Percentiles rank a stretch among this genome's conserved stretches.
These are phyloP conservation scores for Eudorina sp. DNA, from an alignment of 139 green algal genomes.

Conservation along the genomic window DNA sequence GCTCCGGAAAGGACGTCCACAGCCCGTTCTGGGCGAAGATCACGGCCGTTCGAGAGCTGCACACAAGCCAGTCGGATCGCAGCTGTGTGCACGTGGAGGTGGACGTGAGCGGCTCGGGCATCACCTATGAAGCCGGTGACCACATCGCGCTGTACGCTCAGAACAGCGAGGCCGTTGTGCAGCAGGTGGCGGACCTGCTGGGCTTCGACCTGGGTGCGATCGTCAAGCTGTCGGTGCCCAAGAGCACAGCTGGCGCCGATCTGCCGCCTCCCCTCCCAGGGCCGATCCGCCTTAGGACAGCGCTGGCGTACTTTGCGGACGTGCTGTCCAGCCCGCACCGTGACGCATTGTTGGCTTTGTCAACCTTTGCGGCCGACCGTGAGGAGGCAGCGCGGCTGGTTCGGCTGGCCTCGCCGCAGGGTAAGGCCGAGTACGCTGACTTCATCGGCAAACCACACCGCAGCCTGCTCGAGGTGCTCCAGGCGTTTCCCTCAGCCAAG, in stretches of 20 bases:
- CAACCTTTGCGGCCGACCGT: slow-evolving; percentile 70
- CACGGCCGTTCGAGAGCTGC: slow-evolving; percentile 83
- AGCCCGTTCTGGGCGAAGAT: slow-evolving; percentile 75
- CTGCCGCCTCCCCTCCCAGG: slow-evolving; percentile 73
- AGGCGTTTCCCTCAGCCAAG: slow-evolving; percentile 85
- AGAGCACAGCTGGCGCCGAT: not conserved
- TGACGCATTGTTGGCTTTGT: slow-evolving; percentile 81
- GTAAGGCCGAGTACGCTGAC: slow-evolving; percentile 78
- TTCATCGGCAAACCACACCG: slow-evolving; percentile 72
- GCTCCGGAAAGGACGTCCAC: slow-evolving; percentile 59
- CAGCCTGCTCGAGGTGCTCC: slow-evolving; percentile 85
- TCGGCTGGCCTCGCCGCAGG: slow-evolving; percentile 74
- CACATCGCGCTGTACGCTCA: slow-evolving; percentile 91
- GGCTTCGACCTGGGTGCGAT: slow-evolving; percentile 66
- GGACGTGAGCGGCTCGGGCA: slow-evolving; percentile 67
- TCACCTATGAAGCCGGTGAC: slow-evolving; percentile 84
- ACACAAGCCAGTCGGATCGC: slow-evolving; percentile 80
- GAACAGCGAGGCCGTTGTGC: slow-evolving; percentile 84
- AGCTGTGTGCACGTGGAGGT: slow-evolving; percentile 96
- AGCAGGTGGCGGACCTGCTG: slow-evolving; percentile 74
- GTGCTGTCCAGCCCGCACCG: slow-evolving; percentile 84
- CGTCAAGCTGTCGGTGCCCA: slow-evolving; percentile 26
- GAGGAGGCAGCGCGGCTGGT: slow-evolving; percentile 74
- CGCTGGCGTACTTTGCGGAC: slow-evolving; percentile 86
- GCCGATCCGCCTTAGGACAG: slow-evolving; percentile 76